Conservation (phyloP, 1,139 yeast species). For the Saccharomyces uvarum region DNA sequence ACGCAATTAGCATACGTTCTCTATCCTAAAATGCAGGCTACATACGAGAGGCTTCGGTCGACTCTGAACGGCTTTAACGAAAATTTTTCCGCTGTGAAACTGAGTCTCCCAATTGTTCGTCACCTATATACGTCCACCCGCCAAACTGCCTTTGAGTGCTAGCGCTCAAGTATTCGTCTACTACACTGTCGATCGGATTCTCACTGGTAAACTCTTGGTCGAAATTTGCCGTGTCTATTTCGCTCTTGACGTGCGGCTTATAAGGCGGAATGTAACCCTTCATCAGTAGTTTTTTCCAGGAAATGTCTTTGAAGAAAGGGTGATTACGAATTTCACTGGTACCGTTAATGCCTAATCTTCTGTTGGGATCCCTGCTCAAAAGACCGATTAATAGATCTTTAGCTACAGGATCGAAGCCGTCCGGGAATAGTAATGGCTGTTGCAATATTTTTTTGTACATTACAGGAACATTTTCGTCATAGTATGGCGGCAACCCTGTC, state of each 20-base stretch:
- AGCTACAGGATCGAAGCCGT: conserved; percentile 79
- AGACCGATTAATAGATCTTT: conserved; percentile 71
- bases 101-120: conserved; percentile 33
- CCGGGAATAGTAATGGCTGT: conserved; percentile 81
- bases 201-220: conserved; percentile 89
- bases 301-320: conserved; percentile 83
- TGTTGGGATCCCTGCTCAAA: conserved; percentile 74
- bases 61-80: conserved; percentile 9
- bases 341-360: conserved; percentile 69
- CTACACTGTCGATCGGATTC: conserved; percentile 92
- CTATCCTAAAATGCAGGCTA: not conserved
- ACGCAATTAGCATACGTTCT: not conserved
- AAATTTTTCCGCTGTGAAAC: conserved; percentile 24
- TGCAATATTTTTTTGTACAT: conserved; percentile 91
- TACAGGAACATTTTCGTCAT: conserved; percentile 83
- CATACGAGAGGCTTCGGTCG: not conserved
- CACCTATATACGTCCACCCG: conserved; percentile 92
- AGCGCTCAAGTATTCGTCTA: conserved; percentile 78
- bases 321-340: conserved; percentile 82
- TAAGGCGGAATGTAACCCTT: conserved; percentile 93
- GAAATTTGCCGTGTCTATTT: conserved; percentile 83
- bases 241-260: conserved; percentile 85
- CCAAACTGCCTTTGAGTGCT: conserved; percentile 94
- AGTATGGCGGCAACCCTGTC: conserved; percentile 91
- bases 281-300: conserved; percentile 75